Evolutionary conservation across 768 basidiomycete genomes (phyloP).

Genomic region (Coprinopsis sp.): DNA sequence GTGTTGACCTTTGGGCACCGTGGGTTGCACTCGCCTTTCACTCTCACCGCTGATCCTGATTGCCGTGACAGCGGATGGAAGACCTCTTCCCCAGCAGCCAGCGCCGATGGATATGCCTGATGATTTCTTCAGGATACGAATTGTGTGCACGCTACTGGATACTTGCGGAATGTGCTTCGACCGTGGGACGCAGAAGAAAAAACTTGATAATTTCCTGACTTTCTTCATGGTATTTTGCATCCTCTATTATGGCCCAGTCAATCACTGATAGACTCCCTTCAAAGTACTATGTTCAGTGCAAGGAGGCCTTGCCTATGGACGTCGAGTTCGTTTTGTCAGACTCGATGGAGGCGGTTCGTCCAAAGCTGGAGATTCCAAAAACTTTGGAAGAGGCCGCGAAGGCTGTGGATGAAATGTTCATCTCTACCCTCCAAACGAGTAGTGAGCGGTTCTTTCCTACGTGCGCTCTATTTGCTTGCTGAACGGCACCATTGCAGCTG

Average conservation of each 20-base stretch:
- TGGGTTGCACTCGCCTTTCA: constrained; percentile 39
- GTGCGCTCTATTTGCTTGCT: background rate
- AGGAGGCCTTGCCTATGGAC: constrained; percentile 90
- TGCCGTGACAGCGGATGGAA: constrained; percentile 69
- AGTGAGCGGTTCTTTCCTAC: constrained; percentile 35
- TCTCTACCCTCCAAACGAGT: constrained; percentile 53
- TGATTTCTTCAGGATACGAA: constrained; percentile 91
- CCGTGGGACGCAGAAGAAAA: constrained; percentile 85
- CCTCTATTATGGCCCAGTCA: background rate
- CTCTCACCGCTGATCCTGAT: background rate
- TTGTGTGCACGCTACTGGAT: constrained; percentile 90
- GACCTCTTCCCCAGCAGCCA: constrained; percentile 73
- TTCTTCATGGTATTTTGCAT: constrained; percentile 83
- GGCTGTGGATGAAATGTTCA: constrained; percentile 90
- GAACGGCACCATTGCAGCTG: background rate
- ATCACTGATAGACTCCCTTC: constrained; percentile 1
- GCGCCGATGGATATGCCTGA: constrained; percentile 86
- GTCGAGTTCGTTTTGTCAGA: constrained; percentile 96
- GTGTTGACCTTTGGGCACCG: constrained; percentile 94
- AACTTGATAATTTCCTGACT: constrained; percentile 85
- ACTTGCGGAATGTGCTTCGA: constrained; percentile 99
- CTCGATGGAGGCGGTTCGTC: constrained; percentile 89
- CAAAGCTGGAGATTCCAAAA: constrained; percentile 67
- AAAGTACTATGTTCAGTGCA: constrained; percentile 85
- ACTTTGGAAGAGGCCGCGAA: constrained; percentile 80